Evolutionary conservation across 768 basidiomycete species (phyloP).

Genomic region (Rhodotorula babjevae): DNA sequence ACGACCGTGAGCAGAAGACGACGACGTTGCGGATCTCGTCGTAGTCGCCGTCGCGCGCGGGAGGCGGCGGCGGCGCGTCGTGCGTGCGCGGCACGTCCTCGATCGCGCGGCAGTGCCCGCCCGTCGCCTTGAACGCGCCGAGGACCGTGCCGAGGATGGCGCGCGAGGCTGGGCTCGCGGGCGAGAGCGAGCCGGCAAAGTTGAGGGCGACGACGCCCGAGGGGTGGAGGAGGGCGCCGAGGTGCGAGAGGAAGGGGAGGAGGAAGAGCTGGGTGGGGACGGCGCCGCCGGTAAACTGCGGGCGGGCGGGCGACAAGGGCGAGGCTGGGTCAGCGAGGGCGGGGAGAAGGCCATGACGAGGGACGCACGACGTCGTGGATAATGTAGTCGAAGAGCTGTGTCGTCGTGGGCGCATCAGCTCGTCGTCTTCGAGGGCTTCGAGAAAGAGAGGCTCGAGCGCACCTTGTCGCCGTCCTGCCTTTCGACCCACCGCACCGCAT

Average conservation of each 20-base stretch:
- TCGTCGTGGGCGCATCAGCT: too few relatives aligned
- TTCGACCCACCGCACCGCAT: constrained; percentile 66
- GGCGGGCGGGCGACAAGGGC: constrained; percentile 52
- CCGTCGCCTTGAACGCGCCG: constrained; percentile 55
- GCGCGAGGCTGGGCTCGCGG: constrained; percentile 54
- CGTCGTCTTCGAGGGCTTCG: neutral
- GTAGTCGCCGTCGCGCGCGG: constrained; percentile 47
- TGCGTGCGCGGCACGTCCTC: constrained; percentile 58
- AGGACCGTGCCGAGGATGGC: constrained; percentile 68
- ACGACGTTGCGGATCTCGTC: constrained; percentile 27
- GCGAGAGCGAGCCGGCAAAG: constrained; percentile 67
- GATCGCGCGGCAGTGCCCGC: constrained; percentile 71
- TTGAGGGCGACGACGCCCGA: constrained; percentile 80
- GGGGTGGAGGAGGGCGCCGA: constrained; percentile 60
- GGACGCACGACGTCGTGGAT: constrained; percentile 43
- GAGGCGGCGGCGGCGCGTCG: constrained; percentile 60
- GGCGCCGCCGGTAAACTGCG: constrained; percentile 90
- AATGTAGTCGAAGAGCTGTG: constrained; percentile 2
- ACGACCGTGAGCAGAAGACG: constrained; percentile 25
- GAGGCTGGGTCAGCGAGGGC: neutral
- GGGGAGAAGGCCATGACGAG: neutral
- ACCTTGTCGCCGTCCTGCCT: constrained; percentile 54
- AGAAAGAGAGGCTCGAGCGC: neutral
- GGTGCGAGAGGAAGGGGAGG: constrained; percentile 70
- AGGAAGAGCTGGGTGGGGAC: constrained; percentile 82